These are phyloP conservation scores for Solanum etuberosum DNA, from an alignment of 257 asterid genomes.

Conservation along the genomic window DNA sequence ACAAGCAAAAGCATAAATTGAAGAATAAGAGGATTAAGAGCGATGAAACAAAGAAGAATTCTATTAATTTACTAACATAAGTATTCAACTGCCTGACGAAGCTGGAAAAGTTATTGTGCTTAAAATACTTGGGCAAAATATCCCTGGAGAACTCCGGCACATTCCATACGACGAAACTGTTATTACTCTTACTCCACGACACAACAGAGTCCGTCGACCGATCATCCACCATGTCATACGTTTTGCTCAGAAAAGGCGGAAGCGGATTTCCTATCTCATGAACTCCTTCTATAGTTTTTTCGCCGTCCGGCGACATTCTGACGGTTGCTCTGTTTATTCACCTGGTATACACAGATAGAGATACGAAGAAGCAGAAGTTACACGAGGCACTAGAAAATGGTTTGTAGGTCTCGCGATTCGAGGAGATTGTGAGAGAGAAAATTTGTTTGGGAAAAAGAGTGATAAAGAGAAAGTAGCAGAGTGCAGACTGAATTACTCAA, in stretches of 20 bases:
- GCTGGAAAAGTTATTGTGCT: slow-evolving; percentile 80
- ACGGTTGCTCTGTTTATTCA: neutral
- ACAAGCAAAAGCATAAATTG: neutral
- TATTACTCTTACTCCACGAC: slow-evolving; percentile 52
- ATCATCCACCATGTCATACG: slow-evolving; percentile 81
- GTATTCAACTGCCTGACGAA: slow-evolving; percentile 76
- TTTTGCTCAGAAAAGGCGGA: slow-evolving; percentile 71
- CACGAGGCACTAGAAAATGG: neutral
- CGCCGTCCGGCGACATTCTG: neutral
- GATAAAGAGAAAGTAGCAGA: neutral
- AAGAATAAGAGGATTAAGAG: neutral
- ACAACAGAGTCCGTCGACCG: slow-evolving; percentile 55
- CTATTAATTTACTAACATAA: slow-evolving; percentile 30
- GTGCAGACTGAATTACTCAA: neutral
- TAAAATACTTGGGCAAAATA: slow-evolving; percentile 61
- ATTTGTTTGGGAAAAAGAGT: neutral
- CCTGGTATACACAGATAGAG: neutral
- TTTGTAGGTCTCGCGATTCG: neutral
- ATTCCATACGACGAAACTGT: slow-evolving; percentile 68
- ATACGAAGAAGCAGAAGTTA: neutral
- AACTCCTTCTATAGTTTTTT: neutral
- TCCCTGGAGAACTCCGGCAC: slow-evolving; percentile 43
- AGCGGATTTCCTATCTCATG: slow-evolving; percentile 5
- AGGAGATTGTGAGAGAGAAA: neutral
- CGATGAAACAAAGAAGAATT: neutral